phyloP scores from a whole-genome alignment of 345 rosid species.

The Rubroshorea leprosula region DNA sequence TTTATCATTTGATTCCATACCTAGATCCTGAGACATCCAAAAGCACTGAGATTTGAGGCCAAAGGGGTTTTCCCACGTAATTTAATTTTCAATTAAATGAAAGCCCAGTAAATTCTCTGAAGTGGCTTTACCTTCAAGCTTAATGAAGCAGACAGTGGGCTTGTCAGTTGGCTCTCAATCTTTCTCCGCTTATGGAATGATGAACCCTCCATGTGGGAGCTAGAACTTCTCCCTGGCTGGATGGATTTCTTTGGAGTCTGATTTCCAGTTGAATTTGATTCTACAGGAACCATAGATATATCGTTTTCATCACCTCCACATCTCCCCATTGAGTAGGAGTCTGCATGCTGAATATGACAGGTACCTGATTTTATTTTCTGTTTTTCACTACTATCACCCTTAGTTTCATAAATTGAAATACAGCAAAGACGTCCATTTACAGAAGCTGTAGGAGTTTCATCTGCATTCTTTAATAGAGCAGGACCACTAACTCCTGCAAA shows the following conservation, averaged over 20 bases:
- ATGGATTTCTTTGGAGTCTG: slow-evolving; percentile 25
- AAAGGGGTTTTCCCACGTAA: slow-evolving; percentile 6
- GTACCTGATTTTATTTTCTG: slow-evolving; percentile 12
- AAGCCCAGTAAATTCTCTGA: slow-evolving; percentile 13
- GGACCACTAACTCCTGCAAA: background rate
- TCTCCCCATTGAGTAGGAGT: slow-evolving; percentile 9
- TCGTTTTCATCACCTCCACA: slow-evolving; percentile 13
- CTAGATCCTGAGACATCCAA: slow-evolving; percentile 26
- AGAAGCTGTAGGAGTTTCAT: slow-evolving; percentile 6
- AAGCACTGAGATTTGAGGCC: slow-evolving; percentile 19
- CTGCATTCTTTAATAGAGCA: background rate
- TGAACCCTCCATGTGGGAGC: slow-evolving; percentile 25
- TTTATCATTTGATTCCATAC: slow-evolving; percentile 21
- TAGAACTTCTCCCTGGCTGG: slow-evolving; percentile 19
- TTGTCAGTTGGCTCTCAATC: slow-evolving; percentile 22
- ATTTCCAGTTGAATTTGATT: slow-evolving; percentile 20
- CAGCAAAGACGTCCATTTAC: slow-evolving; percentile 1
- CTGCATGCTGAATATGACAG: slow-evolving; percentile 8
- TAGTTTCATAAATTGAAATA: slow-evolving; percentile 11
- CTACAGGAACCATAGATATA: slow-evolving; percentile 14
- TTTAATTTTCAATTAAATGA: slow-evolving; percentile 11
- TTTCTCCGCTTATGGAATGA: slow-evolving; percentile 50
- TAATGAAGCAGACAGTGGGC: slow-evolving; percentile 27
- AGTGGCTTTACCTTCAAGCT: slow-evolving; percentile 31
- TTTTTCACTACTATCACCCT: slow-evolving; percentile 9